These are phyloP conservation scores for Filobasidium wieringae DNA, from an alignment of 768 basidiomycete genomes.

Conservation along the genomic window DNA sequence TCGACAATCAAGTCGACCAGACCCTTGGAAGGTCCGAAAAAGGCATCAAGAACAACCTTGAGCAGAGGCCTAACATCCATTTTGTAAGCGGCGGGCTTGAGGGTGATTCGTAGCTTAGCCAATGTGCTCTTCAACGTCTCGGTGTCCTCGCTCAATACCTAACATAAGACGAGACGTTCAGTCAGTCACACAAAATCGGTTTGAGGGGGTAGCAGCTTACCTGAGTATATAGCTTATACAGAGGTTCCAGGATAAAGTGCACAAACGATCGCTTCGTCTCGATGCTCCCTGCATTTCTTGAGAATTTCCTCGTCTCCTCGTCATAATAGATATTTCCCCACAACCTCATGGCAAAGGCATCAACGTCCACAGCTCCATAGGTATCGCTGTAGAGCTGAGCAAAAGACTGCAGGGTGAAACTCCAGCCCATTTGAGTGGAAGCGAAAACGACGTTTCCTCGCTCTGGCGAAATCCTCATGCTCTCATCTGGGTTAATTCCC, in stretches of 20 bases:
- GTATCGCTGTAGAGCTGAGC: constrained; percentile 93
- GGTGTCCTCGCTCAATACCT: constrained; percentile 86
- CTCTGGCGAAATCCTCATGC: constrained; percentile 80
- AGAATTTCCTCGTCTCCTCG: constrained; percentile 71
- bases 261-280: constrained; percentile 77
- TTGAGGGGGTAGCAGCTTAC: constrained; percentile 20
- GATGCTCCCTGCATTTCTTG: constrained; percentile 66
- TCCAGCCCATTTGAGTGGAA: constrained; percentile 94
- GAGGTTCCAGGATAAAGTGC: constrained; percentile 86
- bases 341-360: constrained; percentile 72
- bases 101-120: constrained; percentile 58
- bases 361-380: constrained; percentile 72
- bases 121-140: constrained; percentile 76
- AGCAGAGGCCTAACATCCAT: constrained; percentile 94
- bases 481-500: constrained; percentile 73
- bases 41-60: constrained; percentile 86
- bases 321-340: constrained; percentile 99
- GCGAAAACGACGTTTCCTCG: constrained; percentile 94
- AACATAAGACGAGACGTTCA: constrained; percentile 18
- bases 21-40: constrained; percentile 83
- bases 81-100: constrained; percentile 92
- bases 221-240: constrained; percentile 89
- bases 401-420: constrained; percentile 86
- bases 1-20: constrained; percentile 85
- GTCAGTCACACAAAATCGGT: background rate